Base-by-base conservation (phyloP, 2,329 filamentous ascomycete species). In the Xylariomycetidae sp. region DNA sequence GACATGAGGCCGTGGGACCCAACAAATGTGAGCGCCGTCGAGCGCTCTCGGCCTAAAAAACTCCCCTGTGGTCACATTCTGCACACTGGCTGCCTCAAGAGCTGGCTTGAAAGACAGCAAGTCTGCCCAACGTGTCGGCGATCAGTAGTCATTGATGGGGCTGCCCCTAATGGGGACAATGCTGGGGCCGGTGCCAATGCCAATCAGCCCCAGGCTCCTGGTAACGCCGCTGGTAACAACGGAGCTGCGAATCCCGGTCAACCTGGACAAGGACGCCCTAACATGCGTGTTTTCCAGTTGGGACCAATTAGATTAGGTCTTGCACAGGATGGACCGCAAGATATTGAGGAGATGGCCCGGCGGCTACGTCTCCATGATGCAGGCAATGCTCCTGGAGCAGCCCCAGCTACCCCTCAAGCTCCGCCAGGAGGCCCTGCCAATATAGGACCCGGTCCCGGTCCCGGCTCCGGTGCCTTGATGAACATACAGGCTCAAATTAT, bases 61-160 rank as follows among this genome's bases (percentile, higher is more conserved):
- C 74, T 98, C 8, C 92, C 92, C 1, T 98, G 92, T 60, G 89
- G 90, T 4, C 92, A 98, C 54, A 92, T 97, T 25, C 66, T 98
- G 25, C 92, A 98, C 59, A 85, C 96, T 45, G 84, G 88, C 30
- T 98, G 92, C 58, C 75, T 98, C 37, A 88, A 92, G 61, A 94
- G 89, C 58, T 98, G 92, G 92, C 73, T 98, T 17, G 92, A 98
- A 66, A 75, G 92, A 44, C 92, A 98, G 59, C 92, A 98, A 63
- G 89, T 94, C 20, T 98, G 92, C 57, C 92, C 92, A 6, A 98
- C 88, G 3, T 98, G 92, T 58, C 80, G 92, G 48, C 77, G 85
- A 31, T 82, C 90, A 12, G 92, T 95, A 12, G 84, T 88, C 9
- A 66, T 88, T 23, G 72, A 73, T 3, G 63, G 53, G 42, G 41